Conservation (phyloP, 805 yeast genomes). For the Maudiozyma bulderi region DNA sequence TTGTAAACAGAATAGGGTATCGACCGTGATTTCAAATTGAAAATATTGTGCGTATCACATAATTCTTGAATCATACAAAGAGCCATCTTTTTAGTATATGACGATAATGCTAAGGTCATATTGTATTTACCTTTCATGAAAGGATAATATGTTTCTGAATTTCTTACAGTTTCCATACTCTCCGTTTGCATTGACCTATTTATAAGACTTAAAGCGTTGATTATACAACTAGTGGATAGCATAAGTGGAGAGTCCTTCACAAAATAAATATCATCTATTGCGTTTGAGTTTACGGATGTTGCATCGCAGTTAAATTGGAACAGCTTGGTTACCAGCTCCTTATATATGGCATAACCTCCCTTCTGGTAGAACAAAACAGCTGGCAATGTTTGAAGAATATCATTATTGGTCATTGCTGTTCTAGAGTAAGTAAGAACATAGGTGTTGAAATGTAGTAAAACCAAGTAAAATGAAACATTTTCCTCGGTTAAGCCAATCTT, state of each 20-base stretch:
- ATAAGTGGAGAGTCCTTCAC: slow-evolving; percentile 32
- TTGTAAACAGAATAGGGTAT: slow-evolving; percentile 36
- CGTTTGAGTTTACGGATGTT: slow-evolving; percentile 16
- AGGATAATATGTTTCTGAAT: slow-evolving; percentile 18
- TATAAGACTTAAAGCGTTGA: slow-evolving; percentile 36
- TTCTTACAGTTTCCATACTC: slow-evolving; percentile 21
- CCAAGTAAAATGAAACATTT: slow-evolving; percentile 28
- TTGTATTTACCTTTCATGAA: slow-evolving; percentile 15
- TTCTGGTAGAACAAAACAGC: slow-evolving; percentile 42
- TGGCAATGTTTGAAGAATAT: slow-evolving; percentile 30
- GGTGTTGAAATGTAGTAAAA: slow-evolving; percentile 30
- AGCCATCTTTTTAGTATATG: slow-evolving; percentile 16
- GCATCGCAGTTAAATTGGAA: slow-evolving; percentile 16
- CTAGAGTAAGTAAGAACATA: slow-evolving; percentile 29
- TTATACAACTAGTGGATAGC: slow-evolving; percentile 31
- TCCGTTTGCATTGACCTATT: slow-evolving; percentile 37
- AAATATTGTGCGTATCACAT: slow-evolving; percentile 12
- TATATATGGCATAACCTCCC: slow-evolving; percentile 35
- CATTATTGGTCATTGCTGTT: slow-evolving; percentile 21
- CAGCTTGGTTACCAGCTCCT: slow-evolving; percentile 12
- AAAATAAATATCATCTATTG: slow-evolving; percentile 31
- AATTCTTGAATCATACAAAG: slow-evolving; percentile 18
- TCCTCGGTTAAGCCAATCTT: slow-evolving; percentile 7
- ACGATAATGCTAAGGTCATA: slow-evolving; percentile 15
- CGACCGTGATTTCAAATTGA: slow-evolving; percentile 20